phyloP scores from a whole-genome alignment of 2,329 filamentous ascomycete species.

The Fusarium proliferatum region DNA sequence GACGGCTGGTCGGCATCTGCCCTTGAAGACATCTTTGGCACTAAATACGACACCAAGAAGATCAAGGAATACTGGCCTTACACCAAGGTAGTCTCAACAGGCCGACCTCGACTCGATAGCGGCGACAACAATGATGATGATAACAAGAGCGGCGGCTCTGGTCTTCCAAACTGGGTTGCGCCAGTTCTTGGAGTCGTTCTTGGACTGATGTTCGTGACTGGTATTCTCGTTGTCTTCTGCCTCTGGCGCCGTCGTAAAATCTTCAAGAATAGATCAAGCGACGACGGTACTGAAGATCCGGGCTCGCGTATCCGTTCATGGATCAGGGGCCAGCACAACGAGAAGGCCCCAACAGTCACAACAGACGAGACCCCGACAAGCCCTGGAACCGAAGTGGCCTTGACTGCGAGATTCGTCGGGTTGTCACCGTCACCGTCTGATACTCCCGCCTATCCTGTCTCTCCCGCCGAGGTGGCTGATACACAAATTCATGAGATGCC shows the following conservation, averaged over 20 bases:
- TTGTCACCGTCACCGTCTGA: slow-evolving; percentile 26
- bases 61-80: slow-evolving; percentile 73
- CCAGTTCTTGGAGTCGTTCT: slow-evolving; percentile 72
- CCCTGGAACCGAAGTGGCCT: slow-evolving; percentile 55
- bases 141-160: slow-evolving; percentile 44
- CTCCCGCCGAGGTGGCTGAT: slow-evolving; percentile 55
- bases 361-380: slow-evolving; percentile 55
- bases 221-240: slow-evolving; percentile 61
- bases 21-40: slow-evolving; percentile 65
- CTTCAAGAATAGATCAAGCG: slow-evolving; percentile 52
- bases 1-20: slow-evolving; percentile 63
- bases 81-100: slow-evolving; percentile 43
- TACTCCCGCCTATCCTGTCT: slow-evolving; percentile 14
- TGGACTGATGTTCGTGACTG: slow-evolving; percentile 66
- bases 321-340: slow-evolving; percentile 59
- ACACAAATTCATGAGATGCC: slow-evolving; percentile 60
- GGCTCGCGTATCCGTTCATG: slow-evolving; percentile 62
- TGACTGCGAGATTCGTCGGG: slow-evolving; percentile 25
- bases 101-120: slow-evolving; percentile 30
- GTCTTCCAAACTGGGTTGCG: slow-evolving; percentile 67
- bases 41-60: slow-evolving; percentile 65
- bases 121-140: slow-evolving; percentile 23
- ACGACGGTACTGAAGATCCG: slow-evolving; percentile 58
- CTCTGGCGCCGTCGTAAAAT: slow-evolving; percentile 63
- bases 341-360: slow-evolving; percentile 59